Evolutionary conservation across 2,329 filamentous ascomycete species (phyloP), one percentile per base, ranked within the genome.

Genomic region (Byssoonygena ceratinophila): DNA sequence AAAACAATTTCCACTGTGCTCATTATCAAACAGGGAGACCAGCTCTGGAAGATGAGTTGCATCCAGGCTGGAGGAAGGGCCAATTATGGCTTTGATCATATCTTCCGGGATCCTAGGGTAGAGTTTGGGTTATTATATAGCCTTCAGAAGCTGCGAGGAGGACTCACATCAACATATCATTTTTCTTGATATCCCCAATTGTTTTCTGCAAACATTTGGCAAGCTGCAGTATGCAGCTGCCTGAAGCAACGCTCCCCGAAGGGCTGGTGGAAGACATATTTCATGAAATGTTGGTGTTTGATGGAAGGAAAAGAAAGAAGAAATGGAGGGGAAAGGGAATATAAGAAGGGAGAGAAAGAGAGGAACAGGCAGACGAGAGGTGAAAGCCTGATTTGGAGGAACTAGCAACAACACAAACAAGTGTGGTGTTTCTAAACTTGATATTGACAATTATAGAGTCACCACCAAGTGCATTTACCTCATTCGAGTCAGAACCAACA

Each of bases 81-180:
- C 44, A 11, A 47, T 47, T 45, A 59, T 49, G 23, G 14, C 11
- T 16, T 51, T 51, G 16, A 57, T 44, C 2, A 43, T 53, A 8
- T 46, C 34, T 20, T 37, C 11, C 2, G 55, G 53, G 11, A 59
- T 54, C 23, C 57, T 59, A 31, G 8, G 27, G 32, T 36, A 16
- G 8, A 39, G 16, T 34, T 22, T 22, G 8, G 5, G 18, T 51
- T 23, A 51, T 20, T 18, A 44, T 12, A 6, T 12, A 18, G 20
- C n/a, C 34, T 20, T 5, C 18, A 25, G 27, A 16, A 37, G 8
- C 11, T 9, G 29, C n/a, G 23, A n/a, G 18, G 3, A 45, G 5
- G 53, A 53, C 54, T 48, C 16, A 57, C 56, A 54, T 51, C 27
- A 57, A 34, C 20, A 54, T 36, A 25, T 47, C 43, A 36, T 36